phyloP scores from a whole-genome alignment of 2,329 filamentous ascomycete genomes.

The Xylaria sp. region DNA sequence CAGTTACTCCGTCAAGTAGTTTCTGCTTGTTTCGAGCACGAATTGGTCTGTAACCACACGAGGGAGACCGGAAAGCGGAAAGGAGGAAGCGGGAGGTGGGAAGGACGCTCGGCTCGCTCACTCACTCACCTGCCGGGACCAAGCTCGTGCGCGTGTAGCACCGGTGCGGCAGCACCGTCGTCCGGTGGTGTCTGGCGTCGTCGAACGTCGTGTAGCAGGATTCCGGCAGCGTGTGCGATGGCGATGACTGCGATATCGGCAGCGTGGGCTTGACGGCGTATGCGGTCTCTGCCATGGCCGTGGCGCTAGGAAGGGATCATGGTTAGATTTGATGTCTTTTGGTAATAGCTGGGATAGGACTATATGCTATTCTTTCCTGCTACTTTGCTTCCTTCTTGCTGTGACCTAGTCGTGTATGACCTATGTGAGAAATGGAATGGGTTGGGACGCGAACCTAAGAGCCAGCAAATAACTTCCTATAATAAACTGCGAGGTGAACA shows the following conservation, averaged over 20 bases:
- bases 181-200: conserved; percentile 39
- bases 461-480: conserved; percentile 33
- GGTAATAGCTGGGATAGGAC: background rate
- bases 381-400: background rate
- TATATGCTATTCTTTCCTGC: background rate
- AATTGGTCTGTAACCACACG: background rate
- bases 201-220: conserved; percentile 43
- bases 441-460: conserved; percentile 35
- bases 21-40: background rate
- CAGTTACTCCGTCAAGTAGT: background rate
- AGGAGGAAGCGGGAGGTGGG: background rate
- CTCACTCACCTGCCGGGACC: conserved; percentile 35
- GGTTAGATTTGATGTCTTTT: conserved; percentile 1
- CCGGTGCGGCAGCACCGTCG: conserved; percentile 37
- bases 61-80: background rate
- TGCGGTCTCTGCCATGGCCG: conserved; percentile 20
- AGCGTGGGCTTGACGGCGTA: background rate
- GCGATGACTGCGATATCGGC: conserved; percentile 4
- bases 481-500: conserved; percentile 34
- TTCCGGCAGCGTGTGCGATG: conserved; percentile 30
- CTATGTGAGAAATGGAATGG: background rate
- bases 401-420: background rate
- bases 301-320: conserved; percentile 25
- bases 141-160: conserved; percentile 44
- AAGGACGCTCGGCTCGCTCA: background rate